These are phyloP conservation scores for Clitocybe nebularis DNA, from an alignment of 1,284 basidiomycete genomes.

Conservation along the genomic window DNA sequence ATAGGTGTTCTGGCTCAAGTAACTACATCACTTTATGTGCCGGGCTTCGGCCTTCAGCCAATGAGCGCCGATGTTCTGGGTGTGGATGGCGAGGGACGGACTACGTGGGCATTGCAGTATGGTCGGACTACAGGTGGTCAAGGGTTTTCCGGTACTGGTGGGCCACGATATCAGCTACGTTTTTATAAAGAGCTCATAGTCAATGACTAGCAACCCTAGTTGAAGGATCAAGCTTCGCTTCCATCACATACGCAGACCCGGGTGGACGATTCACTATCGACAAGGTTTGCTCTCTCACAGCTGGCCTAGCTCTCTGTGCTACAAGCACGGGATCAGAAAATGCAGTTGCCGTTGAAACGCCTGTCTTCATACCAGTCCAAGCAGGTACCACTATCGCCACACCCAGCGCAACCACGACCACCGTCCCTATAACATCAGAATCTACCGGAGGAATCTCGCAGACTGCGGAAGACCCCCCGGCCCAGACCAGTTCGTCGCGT, in stretches of 20 bases:
- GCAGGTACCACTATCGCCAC: background rate
- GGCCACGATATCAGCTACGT: slow-evolving; percentile 1
- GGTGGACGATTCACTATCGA: slow-evolving; percentile 15
- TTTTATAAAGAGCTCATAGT: background rate
- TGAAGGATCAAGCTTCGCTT: slow-evolving; percentile 20
- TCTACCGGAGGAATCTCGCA: background rate
- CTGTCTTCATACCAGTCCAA: slow-evolving; percentile 1
- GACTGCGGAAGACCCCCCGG: slow-evolving; percentile 6
- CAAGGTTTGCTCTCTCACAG: slow-evolving; percentile 15
- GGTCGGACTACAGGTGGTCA: slow-evolving; percentile 15
- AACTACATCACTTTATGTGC: slow-evolving; percentile 19
- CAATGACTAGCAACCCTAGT: slow-evolving; percentile 22
- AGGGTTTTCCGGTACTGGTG: slow-evolving; percentile 13
- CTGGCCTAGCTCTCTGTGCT: slow-evolving; percentile 17
- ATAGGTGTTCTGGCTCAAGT: slow-evolving; percentile 15
- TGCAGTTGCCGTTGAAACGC: slow-evolving; percentile 8
- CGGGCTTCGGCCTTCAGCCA: slow-evolving; percentile 22
- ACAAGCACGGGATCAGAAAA: slow-evolving; percentile 4
- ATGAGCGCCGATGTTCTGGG: slow-evolving; percentile 23
- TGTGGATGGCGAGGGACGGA: slow-evolving; percentile 20
- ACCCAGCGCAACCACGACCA: background rate
- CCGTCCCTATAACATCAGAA: background rate
- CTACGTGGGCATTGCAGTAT: slow-evolving; percentile 22
- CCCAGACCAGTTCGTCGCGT: slow-evolving; percentile 1
- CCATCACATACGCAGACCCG: slow-evolving; percentile 16